A percentile compares a stretch with the other conserved stretches of the same genome.
phyloP scores from a whole-genome alignment of 1,284 basidiomycete genomes.

The Cryptococcus floricola region DNA sequence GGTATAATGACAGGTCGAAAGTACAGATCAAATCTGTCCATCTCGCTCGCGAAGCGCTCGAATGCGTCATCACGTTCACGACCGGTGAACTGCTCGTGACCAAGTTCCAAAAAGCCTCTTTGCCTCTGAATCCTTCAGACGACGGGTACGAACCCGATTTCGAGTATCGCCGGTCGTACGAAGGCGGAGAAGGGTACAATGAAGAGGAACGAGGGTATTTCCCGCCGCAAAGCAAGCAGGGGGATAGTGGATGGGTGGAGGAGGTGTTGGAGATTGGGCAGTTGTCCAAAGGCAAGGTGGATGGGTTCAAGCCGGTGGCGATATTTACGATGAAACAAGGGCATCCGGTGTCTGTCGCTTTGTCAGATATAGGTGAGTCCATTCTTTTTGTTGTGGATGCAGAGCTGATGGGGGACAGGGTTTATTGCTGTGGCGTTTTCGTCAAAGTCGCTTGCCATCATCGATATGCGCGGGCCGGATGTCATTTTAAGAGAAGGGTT shows the following conservation, averaged over 20 bases:
- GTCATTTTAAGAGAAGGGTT: conserved; percentile 56
- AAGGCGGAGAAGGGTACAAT: conserved; percentile 15
- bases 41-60: conserved; percentile 63
- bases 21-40: conserved; percentile 56
- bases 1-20: conserved; percentile 40
- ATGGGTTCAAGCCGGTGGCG: conserved; percentile 61
- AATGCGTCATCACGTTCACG: conserved; percentile 60
- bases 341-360: conserved; percentile 56
- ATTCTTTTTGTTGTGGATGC: neutral
- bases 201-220: conserved; percentile 33
- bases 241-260: conserved; percentile 30
- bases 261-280: conserved; percentile 43
- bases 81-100: conserved; percentile 67
- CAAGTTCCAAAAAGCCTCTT: conserved; percentile 45
- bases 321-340: conserved; percentile 58
- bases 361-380: conserved; percentile 65
- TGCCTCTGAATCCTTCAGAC: neutral
- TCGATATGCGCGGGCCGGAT: conserved; percentile 68
- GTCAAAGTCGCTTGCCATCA: conserved; percentile 59
- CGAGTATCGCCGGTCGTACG: conserved; percentile 31
- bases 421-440: conserved; percentile 68
- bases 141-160: conserved; percentile 13
- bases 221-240: neutral
- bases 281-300: conserved; percentile 50
- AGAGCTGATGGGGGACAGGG: conserved; percentile 50